Percentiles rank a stretch among this genome's conserved stretches.
Conservation (phyloP, 495 filamentous ascomycete genomes). For the Xanthoparmelia taractica region DNA sequence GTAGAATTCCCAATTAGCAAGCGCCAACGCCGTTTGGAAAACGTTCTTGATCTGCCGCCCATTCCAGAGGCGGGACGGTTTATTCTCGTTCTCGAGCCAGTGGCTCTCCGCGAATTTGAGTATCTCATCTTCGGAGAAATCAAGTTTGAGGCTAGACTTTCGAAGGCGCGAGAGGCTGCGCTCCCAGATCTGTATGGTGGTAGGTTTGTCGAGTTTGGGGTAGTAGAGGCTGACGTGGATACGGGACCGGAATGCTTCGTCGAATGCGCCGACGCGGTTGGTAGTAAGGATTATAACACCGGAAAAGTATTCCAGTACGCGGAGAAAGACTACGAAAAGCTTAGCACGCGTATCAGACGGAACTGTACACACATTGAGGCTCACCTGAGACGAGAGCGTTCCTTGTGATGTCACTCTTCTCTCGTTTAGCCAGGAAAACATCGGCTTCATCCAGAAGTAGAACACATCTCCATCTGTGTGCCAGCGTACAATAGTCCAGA, state of each 20-base stretch:
- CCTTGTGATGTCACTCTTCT: conserved; percentile 30
- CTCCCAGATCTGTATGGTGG: conserved; percentile 14
- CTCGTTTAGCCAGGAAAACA: conserved; percentile 52
- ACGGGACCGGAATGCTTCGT: conserved; percentile 45
- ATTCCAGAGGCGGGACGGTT: conserved; percentile 32
- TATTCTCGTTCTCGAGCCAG: neutral
- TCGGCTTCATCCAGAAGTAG: conserved; percentile 60
- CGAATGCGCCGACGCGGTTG: conserved; percentile 39
- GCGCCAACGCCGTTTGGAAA: conserved; percentile 37
- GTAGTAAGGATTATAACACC: conserved; percentile 53
- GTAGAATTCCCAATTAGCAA: conserved; percentile 31
- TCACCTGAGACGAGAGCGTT: conserved; percentile 25
- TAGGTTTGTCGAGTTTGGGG: neutral
- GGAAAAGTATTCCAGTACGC: conserved; percentile 47
- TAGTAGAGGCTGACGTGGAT: conserved; percentile 35
- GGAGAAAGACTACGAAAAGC: conserved; percentile 37
- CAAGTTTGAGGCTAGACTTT: neutral
- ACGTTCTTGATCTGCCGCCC: conserved; percentile 44
- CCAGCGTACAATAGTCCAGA: conserved; percentile 33
- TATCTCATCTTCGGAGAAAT: neutral
- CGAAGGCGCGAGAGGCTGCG: neutral
- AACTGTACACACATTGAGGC: neutral
- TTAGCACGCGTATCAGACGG: neutral
- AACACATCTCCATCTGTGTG: conserved; percentile 31
- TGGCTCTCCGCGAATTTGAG: neutral